Base-by-base conservation (phyloP, 148 eudicot species). In the Suaeda aralocaspica region DNA sequence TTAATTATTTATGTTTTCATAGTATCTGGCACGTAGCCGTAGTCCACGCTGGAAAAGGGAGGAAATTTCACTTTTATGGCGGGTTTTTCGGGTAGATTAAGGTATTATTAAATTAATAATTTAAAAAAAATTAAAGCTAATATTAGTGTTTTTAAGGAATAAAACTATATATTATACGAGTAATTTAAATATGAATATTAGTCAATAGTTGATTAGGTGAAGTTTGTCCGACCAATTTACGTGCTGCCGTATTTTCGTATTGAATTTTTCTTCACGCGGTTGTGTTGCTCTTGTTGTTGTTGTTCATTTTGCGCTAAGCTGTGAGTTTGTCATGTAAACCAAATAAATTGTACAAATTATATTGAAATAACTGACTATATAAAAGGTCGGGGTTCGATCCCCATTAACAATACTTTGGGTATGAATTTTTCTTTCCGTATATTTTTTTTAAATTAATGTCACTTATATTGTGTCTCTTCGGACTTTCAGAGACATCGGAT, bases 31-130 rank as follows among this genome's bases (percentile, higher is more conserved):
- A 72, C 75, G 75, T 72, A 41, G 64, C 30, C 22, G 33, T 69
- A 69, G 18, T 30, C 69, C 78, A 78, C 70, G 82, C 67, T 68
- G 78, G 78, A 79, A 60, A 55, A 73, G n/a, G 73, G 70, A 66
- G 74, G 65, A 70, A 45, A 25, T 74, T 80, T 74, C 79, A 74
- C 67, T 64, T 76, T 63, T 67, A 52, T 50, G 58, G 75, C 78
- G 71, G 69, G 58, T 63, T 68, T 78, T 58, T 45, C 61, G 49
- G 71, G 41, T 36, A 19, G 16, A 30, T 21, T 19, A 18, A n/a
- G 1, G 6, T 58, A 28, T 5, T 58, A 46, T 2, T 6, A n/a
- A 7, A 53, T 53, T 53, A 3, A 5, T 52, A 52, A 7, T 49
- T 6, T 11, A 45, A 8, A 13, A 52, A 3, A 36, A 36, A 36